Percentiles rank a stretch among this genome's conserved stretches.
phyloP scores from a whole-genome alignment of 345 rosid genomes.

The Noccaea bulbosa region DNA sequence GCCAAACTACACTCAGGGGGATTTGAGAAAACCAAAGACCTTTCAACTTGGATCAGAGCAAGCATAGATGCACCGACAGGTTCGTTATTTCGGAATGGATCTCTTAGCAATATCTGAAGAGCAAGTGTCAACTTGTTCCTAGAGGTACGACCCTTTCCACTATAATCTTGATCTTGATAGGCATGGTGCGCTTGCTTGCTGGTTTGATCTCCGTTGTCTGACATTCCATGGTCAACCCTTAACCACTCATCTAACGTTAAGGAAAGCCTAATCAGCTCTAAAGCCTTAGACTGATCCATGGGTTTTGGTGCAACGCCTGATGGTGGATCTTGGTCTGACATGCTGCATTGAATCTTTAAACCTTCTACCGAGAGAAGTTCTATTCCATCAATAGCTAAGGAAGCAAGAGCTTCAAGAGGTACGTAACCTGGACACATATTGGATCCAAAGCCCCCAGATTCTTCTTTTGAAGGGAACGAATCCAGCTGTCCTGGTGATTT shows the following conservation, averaged over 20 bases:
- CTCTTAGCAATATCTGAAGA: conserved; percentile 65
- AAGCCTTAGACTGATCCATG: conserved; percentile 38
- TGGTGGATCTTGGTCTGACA: conserved; percentile 64
- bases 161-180: conserved; percentile 36
- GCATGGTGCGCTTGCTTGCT: conserved; percentile 36
- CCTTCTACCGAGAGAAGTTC: conserved; percentile 66
- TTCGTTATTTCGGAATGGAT: conserved; percentile 65
- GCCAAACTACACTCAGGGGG: conserved; percentile 28
- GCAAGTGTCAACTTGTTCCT: conserved; percentile 59
- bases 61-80: conserved; percentile 82
- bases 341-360: conserved; percentile 66
- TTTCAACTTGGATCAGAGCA: conserved; percentile 66
- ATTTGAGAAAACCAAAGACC: conserved; percentile 38
- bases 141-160: conserved; percentile 42
- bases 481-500: conserved; percentile 23
- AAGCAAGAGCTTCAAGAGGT: conserved; percentile 48
- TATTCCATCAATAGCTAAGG: conserved; percentile 54
- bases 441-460: conserved; percentile 23
- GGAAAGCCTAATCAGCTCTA: conserved; percentile 51
- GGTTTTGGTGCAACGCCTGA: conserved; percentile 46
- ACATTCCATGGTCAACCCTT: conserved; percentile 52
- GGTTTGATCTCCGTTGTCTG: conserved; percentile 44
- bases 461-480: conserved; percentile 20
- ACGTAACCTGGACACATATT: conserved; percentile 37
- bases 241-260: conserved; percentile 70